These are phyloP conservation scores for Hanseniaspora guilliermondii DNA, from an alignment of 805 yeast genomes.

Conservation along the genomic window DNA sequence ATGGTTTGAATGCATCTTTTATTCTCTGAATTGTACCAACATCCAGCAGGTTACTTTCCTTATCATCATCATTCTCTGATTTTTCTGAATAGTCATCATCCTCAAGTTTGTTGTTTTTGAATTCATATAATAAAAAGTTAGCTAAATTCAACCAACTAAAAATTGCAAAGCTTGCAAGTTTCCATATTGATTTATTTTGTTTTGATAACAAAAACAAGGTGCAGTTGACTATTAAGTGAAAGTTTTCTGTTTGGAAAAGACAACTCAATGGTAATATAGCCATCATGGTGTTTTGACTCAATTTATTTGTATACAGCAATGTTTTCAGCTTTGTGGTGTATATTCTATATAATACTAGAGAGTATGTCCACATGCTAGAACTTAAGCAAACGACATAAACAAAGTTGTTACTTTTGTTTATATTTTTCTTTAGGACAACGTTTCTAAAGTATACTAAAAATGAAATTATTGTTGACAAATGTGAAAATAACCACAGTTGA, in stretches of 20 bases:
- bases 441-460: neutral
- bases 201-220: conserved; percentile 14
- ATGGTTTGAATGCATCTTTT: conserved; percentile 9
- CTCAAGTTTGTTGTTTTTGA: neutral
- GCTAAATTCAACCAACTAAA: conserved; percentile 15
- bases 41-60: neutral
- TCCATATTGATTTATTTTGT: conserved; percentile 6
- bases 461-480: neutral
- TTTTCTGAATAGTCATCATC: neutral
- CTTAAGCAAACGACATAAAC: neutral
- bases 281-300: neutral
- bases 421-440: neutral
- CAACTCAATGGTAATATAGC: conserved; percentile 15
- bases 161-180: conserved; percentile 16
- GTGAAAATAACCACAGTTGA: conserved; percentile 3
- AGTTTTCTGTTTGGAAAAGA: conserved; percentile 17
- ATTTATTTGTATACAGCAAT: neutral
- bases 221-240: conserved; percentile 14
- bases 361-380: conserved; percentile 7
- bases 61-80: neutral
- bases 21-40: neutral
- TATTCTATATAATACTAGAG: conserved; percentile 4
- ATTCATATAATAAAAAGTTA: conserved; percentile 7
- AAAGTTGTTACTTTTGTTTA: neutral
- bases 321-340: neutral